Percentiles rank a stretch among this genome's conserved stretches.
phyloP scores from a whole-genome alignment of 148 eudicot genomes.

The Rhododendron kiyosumense region DNA sequence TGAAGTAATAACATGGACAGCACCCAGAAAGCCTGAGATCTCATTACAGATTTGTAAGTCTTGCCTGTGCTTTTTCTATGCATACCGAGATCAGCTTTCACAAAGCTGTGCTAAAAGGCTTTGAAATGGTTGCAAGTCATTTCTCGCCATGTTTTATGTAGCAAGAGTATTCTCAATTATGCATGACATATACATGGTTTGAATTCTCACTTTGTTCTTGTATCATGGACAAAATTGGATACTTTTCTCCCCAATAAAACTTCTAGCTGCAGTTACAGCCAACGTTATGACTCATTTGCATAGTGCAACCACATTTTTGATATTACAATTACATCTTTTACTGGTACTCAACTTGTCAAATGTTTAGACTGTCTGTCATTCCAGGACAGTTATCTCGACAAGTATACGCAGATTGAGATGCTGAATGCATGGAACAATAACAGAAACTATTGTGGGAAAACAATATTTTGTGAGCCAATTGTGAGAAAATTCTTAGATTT shows the following conservation, averaged over 20 bases:
- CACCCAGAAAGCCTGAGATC: neutral
- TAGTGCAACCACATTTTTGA: neutral
- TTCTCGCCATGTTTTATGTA: neutral
- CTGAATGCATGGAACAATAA: neutral
- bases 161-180: neutral
- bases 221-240: neutral
- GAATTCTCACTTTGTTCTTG: neutral
- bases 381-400: neutral
- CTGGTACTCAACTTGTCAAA: neutral
- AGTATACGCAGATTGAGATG: neutral
- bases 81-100: neutral
- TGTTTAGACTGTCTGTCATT: neutral
- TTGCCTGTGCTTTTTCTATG: neutral
- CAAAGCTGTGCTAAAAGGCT: neutral
- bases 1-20: neutral
- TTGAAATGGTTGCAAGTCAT: neutral
- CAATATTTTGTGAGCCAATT: neutral
- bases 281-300: neutral
- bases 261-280: neutral
- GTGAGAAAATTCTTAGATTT: neutral
- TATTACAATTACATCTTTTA: neutral
- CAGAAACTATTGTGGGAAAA: no score
- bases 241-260: neutral
- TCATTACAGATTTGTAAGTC: neutral
- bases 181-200: neutral